These are phyloP conservation scores for Anthracocystis setariae DNA, from an alignment of 1,284 basidiomycete genomes.

Conservation along the genomic window DNA sequence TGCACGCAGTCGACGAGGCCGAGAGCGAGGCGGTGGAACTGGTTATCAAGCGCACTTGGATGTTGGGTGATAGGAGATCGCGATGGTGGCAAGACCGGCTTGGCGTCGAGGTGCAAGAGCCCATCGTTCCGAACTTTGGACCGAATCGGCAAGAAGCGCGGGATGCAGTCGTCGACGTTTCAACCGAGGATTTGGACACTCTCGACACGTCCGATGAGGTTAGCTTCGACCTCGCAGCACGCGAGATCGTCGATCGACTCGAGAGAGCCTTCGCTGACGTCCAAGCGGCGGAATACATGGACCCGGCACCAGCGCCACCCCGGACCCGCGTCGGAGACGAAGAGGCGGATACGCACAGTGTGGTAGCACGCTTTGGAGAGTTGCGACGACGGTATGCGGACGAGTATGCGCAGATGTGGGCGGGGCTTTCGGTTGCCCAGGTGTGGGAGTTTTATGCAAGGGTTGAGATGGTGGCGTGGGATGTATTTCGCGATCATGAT, in stretches of 20 bases:
- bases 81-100: slow-evolving; percentile 43
- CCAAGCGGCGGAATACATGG: slow-evolving; percentile 56
- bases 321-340: no score
- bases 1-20: slow-evolving; percentile 46
- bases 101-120: slow-evolving; percentile 21
- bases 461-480: slow-evolving; percentile 50
- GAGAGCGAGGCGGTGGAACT: slow-evolving; percentile 48
- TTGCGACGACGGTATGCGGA: slow-evolving; percentile 53
- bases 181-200: slow-evolving; percentile 3
- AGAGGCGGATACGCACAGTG: slow-evolving; percentile 47
- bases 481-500: slow-evolving; percentile 19
- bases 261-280: slow-evolving; percentile 45
- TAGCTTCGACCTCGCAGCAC: slow-evolving; percentile 34
- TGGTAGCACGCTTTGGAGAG: slow-evolving; percentile 54
- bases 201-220: slow-evolving; percentile 27
- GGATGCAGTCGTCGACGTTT: background rate
- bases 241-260: slow-evolving; percentile 13
- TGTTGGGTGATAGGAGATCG: slow-evolving; percentile 29
- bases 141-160: slow-evolving; percentile 1
- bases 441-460: slow-evolving; percentile 64
- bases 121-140: slow-evolving; percentile 26
- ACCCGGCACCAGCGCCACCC: slow-evolving; percentile 25
- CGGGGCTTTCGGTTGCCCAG: slow-evolving; percentile 57
- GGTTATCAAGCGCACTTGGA: slow-evolving; percentile 26
- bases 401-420: slow-evolving; percentile 62